Base-by-base conservation (phyloP, 805 yeast genomes). In the Myxozyma sirexii region DNA sequence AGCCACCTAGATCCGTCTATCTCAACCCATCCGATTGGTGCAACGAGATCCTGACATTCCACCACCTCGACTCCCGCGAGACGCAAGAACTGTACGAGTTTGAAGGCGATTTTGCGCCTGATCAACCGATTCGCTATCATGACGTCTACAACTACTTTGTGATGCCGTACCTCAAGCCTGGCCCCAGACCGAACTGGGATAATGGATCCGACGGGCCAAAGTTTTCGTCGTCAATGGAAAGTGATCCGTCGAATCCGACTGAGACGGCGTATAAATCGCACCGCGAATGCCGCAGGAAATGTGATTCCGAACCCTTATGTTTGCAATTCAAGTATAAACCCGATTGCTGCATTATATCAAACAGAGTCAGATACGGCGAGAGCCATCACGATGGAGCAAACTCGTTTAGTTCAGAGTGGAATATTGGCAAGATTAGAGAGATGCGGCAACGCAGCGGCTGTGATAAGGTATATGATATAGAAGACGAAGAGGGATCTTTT, bases 111-210 rank as follows among this genome's bases (percentile, higher is more conserved):
- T 62, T 58, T 44, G 57, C 41, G 6, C 59, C 29, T 27, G 62
- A 51, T 38, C 47, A 39, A 17, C 63, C 56, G 24, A 67, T 70
- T 23, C 46, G 60, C 10, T 70, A 69, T 46, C 59, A 61, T 35
- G 74, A 74, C 54, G 66, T 71, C 6, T 75, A 75, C 63, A 66
- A 64, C n/a, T 72, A 72, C 62, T 73, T 75, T 41, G 55, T 68
- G 43, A 61, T 71, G 64, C 77, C 76, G 7, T 70, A 63, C 47
- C 23, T 72, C 4, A 56, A 39, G 8, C 60, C 56, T 7, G 67
- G 53, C 17, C 58, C 69, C 8, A 60, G 57, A 15, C 57, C 53
- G 7, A 29, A 59, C 45, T 74, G 76, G 76, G 68, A 68, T 57
- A 68, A 62, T 44, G 35, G 21, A 23, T 39, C 69, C 24, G 62